Conservation (phyloP, 306 rosid genomes). For the Prunus salicina region DNA sequence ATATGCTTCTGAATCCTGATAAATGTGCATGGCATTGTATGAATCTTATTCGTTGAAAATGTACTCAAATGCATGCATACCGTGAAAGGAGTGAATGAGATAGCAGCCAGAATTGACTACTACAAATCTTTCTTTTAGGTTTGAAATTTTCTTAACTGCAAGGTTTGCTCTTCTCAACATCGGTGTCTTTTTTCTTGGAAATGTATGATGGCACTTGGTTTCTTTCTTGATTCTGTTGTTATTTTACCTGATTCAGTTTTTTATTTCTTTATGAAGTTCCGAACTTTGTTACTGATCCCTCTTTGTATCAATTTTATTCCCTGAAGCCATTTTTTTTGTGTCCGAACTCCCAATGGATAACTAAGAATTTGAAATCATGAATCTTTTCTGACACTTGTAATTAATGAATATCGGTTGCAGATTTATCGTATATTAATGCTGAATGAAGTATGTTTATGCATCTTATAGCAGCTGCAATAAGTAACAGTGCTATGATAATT, state of each 20-base stretch:
- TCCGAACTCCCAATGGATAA: background rate
- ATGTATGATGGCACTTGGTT: background rate
- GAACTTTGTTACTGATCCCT: background rate
- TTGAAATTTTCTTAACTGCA: background rate
- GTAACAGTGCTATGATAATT: background rate
- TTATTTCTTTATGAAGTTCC: background rate
- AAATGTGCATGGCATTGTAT: background rate
- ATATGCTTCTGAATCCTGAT: constrained; percentile 6
- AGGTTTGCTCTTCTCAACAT: background rate
- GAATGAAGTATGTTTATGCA: background rate
- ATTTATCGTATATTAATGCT: background rate
- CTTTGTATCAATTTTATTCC: background rate
- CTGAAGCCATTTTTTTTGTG: background rate
- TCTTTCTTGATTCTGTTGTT: background rate
- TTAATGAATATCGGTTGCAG: background rate
- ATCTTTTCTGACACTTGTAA: background rate
- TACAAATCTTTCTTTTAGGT: background rate
- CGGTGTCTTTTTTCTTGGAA: background rate
- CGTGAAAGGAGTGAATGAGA: background rate
- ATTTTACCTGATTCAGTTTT: background rate
- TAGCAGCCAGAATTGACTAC: background rate
- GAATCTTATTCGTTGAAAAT: background rate
- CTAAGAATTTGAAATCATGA: background rate
- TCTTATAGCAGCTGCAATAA: background rate
- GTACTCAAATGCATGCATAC: background rate